phyloP scores from a whole-genome alignment of 257 asterid genomes.

The Capsicum baccatum region DNA sequence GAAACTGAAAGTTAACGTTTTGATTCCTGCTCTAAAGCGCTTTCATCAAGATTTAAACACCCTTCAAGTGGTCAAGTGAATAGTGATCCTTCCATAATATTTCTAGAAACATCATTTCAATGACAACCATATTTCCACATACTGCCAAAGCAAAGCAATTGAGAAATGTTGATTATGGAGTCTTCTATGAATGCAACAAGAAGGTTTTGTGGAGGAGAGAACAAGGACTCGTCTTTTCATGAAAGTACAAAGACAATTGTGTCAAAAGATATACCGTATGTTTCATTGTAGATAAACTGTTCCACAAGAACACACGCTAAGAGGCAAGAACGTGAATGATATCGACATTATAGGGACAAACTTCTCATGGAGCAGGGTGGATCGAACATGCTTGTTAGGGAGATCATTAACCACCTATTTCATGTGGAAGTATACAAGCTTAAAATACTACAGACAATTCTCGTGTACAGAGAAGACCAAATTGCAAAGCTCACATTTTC shows the following conservation, averaged over 20 bases:
- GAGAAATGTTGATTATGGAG: background rate
- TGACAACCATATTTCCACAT: background rate
- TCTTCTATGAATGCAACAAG: background rate
- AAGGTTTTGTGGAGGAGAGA: background rate
- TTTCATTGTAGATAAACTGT: constrained; percentile 2
- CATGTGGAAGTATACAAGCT: background rate
- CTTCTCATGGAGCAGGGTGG: background rate
- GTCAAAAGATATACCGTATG: background rate
- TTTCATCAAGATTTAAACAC: background rate
- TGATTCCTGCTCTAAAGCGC: background rate
- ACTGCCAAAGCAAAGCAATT: background rate
- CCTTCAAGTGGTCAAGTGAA: background rate
- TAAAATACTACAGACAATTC: constrained; percentile 19
- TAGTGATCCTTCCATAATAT: too few species aligned
- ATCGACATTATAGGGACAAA: background rate
- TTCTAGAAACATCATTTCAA: background rate
- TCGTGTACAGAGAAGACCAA: background rate
- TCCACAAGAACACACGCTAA: background rate
- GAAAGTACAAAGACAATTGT: background rate
- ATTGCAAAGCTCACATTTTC: background rate
- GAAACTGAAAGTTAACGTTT: background rate
- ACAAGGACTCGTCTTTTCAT: background rate
- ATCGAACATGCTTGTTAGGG: background rate
- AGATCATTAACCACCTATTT: background rate
- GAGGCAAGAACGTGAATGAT: background rate